These are phyloP conservation scores for Funneliformis mosseae DNA, from an alignment of 192 early-diverging fungal species.

Conservation along the genomic window DNA sequence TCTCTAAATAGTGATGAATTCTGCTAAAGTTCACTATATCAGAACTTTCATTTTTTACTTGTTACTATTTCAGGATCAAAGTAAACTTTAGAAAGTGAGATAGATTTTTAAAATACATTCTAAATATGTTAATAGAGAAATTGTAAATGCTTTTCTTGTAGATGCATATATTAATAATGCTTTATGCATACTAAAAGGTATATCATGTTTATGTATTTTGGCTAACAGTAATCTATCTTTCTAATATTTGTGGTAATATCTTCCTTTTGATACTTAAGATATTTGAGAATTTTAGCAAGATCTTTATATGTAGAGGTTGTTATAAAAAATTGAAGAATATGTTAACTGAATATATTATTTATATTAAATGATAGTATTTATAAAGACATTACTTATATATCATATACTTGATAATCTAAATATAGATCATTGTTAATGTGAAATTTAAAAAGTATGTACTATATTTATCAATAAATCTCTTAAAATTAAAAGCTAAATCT, in stretches of 20 bases:
- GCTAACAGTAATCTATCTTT: background rate
- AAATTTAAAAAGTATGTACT: background rate
- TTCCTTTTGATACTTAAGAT: background rate
- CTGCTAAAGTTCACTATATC: background rate
- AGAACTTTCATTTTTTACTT: background rate
- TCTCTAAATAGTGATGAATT: background rate
- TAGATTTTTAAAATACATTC: constrained; percentile 5
- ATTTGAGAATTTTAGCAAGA: background rate
- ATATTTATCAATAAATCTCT: background rate
- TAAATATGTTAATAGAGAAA: background rate
- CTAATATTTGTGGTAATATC: constrained; percentile 10
- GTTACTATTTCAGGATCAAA: background rate
- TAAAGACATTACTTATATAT: background rate
- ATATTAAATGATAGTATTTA: background rate
- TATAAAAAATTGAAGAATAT: background rate
- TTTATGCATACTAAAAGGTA: background rate
- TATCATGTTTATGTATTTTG: background rate
- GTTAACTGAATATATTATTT: background rate
- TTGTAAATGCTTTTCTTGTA: constrained; percentile 15
- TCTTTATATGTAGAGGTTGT: constrained; percentile 16
- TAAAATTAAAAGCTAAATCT: background rate
- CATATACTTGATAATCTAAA: background rate
- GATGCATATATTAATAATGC: background rate
- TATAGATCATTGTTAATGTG: background rate
- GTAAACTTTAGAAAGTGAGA: background rate